These are phyloP conservation scores for Rhizopus delemar DNA, from an alignment of 371 early-diverging fungal genomes.

Conservation along the genomic window DNA sequence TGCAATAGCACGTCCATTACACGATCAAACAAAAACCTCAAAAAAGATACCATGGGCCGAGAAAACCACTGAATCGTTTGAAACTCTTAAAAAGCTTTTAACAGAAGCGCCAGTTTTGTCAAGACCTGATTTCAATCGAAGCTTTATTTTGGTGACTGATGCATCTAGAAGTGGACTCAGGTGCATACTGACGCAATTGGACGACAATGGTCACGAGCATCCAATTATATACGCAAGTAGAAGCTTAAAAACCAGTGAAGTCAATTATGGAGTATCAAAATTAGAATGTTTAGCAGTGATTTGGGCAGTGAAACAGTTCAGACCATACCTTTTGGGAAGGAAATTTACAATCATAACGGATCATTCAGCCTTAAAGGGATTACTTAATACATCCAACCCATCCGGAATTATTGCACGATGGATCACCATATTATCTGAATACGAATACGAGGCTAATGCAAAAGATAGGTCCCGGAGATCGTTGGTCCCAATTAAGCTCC, in stretches of 20 bases:
- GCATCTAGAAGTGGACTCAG: neutral
- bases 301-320: neutral
- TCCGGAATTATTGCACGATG: neutral
- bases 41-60: neutral
- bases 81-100: neutral
- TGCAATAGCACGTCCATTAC: slow-evolving; percentile 1
- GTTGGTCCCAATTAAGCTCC: too few species aligned
- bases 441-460: slow-evolving; percentile 5
- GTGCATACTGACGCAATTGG: neutral
- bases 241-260: neutral
- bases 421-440: slow-evolving; percentile 1
- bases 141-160: neutral
- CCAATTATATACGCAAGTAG: neutral
- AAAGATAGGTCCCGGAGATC: too few species aligned
- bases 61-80: slow-evolving; percentile 4
- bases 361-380: neutral
- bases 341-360: slow-evolving; percentile 2
- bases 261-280: slow-evolving; percentile 5
- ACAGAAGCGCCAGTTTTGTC: neutral
- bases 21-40: slow-evolving; percentile 4
- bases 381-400: slow-evolving; percentile 1
- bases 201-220: neutral
- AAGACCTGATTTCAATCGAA: neutral
- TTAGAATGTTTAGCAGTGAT: slow-evolving; percentile 3
- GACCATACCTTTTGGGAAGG: neutral